phyloP scores from a whole-genome alignment of 2,329 filamentous ascomycete genomes.

The Monosporascus cannonballus region DNA sequence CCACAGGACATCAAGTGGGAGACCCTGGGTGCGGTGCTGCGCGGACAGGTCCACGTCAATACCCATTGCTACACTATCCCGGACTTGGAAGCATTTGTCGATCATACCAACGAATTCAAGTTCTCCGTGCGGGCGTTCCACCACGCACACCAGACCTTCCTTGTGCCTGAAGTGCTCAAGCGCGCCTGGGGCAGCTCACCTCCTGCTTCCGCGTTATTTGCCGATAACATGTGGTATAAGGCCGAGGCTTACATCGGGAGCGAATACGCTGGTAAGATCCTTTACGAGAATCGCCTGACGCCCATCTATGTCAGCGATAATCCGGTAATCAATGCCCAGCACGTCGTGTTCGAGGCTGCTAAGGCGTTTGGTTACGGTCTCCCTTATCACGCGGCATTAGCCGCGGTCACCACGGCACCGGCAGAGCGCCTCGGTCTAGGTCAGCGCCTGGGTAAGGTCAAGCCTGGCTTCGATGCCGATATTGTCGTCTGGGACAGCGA shows the following conservation, averaged over 20 bases:
- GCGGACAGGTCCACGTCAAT: slow-evolving; percentile 64
- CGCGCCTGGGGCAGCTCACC: slow-evolving; percentile 47
- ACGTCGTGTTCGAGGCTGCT: slow-evolving; percentile 60
- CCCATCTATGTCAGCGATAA: slow-evolving; percentile 67
- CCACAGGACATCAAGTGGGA: slow-evolving; percentile 60
- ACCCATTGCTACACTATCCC: slow-evolving; percentile 67
- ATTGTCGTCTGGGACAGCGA: slow-evolving; percentile 59
- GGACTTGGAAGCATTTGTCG: slow-evolving; percentile 63
- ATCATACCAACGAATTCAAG: slow-evolving; percentile 66
- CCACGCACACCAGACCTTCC: slow-evolving; percentile 61
- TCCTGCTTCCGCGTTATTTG: slow-evolving; percentile 58
- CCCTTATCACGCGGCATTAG: slow-evolving; percentile 53
- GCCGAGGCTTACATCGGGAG: slow-evolving; percentile 59
- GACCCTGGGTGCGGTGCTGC: slow-evolving; percentile 53
- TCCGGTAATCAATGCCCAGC: slow-evolving; percentile 63
- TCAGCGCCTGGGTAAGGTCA: slow-evolving; percentile 53
- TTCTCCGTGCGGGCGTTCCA: slow-evolving; percentile 63
- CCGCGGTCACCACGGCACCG: slow-evolving; percentile 52
- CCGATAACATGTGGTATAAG: slow-evolving; percentile 70
- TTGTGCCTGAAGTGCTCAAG: slow-evolving; percentile 60
- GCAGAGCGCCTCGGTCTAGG: slow-evolving; percentile 53
- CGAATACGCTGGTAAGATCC: slow-evolving; percentile 59
- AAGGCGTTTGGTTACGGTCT: slow-evolving; percentile 55
- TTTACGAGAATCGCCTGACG: slow-evolving; percentile 59
- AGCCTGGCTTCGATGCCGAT: slow-evolving; percentile 56